These are phyloP conservation scores for Gloeopeniophorella convolvens DNA, from an alignment of 768 basidiomycete genomes.

Conservation along the genomic window DNA sequence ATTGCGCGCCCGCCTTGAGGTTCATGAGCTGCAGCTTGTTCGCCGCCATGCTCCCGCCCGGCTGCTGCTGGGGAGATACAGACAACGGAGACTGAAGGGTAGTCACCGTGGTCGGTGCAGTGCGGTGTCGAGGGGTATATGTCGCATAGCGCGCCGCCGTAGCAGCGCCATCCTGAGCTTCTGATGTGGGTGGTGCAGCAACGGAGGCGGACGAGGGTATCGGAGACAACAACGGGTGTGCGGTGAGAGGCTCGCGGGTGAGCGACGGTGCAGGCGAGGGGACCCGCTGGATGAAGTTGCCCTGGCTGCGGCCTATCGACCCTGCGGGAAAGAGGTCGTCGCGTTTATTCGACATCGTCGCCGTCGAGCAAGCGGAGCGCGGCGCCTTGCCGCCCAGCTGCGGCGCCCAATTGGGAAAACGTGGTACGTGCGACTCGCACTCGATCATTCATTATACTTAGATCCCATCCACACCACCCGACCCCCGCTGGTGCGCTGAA, in stretches of 20 bases:
- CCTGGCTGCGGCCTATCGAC: conserved; percentile 48
- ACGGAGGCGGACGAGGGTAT: conserved; percentile 27
- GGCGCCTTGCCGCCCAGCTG: not conserved
- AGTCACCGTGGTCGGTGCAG: conserved; percentile 39
- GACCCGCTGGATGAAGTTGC: conserved; percentile 35
- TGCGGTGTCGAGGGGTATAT: conserved; percentile 69
- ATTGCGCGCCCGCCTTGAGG: conserved; percentile 66
- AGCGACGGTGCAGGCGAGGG: conserved; percentile 28
- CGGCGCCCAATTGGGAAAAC: too few relatives aligned
- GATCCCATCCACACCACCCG: too few relatives aligned
- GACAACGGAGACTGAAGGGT: conserved; percentile 36
- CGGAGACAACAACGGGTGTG: conserved; percentile 62
- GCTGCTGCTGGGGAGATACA: conserved; percentile 36
- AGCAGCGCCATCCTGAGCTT: conserved; percentile 14
- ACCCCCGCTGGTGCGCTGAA: too few relatives aligned
- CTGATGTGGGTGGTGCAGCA: conserved; percentile 15
- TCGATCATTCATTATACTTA: too few relatives aligned
- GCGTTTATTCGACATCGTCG: conserved; percentile 33
- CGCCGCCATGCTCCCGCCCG: conserved; percentile 49
- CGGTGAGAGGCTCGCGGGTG: conserved; percentile 45
- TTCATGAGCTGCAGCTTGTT: conserved; percentile 66
- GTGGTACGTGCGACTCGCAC: too few relatives aligned
- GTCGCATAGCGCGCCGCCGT: conserved; percentile 55
- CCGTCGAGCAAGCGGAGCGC: conserved; percentile 22
- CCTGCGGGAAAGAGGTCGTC: conserved; percentile 41